phyloP scores from a whole-genome alignment of 2,329 filamentous ascomycete species.

The Zalaria obscura region DNA sequence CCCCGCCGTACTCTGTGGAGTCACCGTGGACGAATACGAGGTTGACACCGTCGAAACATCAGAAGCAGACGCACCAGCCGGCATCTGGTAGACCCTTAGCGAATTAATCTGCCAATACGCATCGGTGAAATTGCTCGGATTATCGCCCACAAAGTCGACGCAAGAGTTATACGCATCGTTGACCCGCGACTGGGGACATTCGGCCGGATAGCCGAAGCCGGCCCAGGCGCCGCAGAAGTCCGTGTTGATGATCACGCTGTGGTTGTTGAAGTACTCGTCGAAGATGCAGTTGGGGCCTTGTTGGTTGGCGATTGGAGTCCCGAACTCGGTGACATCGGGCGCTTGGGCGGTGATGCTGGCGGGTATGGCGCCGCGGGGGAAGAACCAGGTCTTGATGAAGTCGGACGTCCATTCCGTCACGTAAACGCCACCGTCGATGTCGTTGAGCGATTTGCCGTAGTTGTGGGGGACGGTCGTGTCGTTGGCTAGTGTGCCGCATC shows the following conservation, averaged over 20 bases:
- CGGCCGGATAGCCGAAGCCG: constrained; percentile 15
- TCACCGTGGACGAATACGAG: constrained; percentile 2
- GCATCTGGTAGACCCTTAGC: constrained; percentile 25
- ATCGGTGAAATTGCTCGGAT: constrained; percentile 16
- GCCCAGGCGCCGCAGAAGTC: constrained; percentile 26
- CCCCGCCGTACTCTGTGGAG: constrained; percentile 1
- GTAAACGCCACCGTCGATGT: constrained; percentile 18
- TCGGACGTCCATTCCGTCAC: constrained; percentile 20
- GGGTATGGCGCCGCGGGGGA: constrained; percentile 18
- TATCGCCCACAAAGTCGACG: constrained; percentile 17
- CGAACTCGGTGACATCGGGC: constrained; percentile 50
- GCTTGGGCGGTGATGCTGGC: constrained; percentile 25
- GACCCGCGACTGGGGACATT: constrained; percentile 14
- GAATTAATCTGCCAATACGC: constrained; percentile 28
- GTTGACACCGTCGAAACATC: constrained; percentile 1
- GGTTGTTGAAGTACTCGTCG: constrained; percentile 21
- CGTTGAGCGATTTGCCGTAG: constrained; percentile 18
- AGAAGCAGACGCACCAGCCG: constrained; percentile 5
- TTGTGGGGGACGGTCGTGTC: constrained; percentile 14
- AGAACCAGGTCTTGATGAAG: constrained; percentile 21
- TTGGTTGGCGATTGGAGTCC: constrained; percentile 49
- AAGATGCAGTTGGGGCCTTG: constrained; percentile 24
- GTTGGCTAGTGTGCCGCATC: constrained; percentile 15
- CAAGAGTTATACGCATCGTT: constrained; percentile 13
- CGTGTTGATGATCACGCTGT: constrained; percentile 24